These are phyloP conservation scores for Ogataea dorogensis DNA, from an alignment of 805 yeast genomes.

Conservation along the genomic window DNA sequence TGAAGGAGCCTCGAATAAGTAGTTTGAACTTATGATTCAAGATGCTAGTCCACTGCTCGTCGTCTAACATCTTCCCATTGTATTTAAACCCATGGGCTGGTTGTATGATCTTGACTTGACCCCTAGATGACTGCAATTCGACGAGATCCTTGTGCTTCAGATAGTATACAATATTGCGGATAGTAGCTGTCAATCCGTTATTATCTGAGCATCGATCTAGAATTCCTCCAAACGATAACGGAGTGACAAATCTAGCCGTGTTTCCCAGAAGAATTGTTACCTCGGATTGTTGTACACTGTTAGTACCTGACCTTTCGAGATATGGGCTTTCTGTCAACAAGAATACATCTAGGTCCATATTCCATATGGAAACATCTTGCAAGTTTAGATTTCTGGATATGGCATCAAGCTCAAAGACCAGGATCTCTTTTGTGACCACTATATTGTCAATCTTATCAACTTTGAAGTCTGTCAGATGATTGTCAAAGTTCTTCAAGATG, in stretches of 20 bases:
- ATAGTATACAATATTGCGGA: constrained; percentile 23
- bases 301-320: constrained; percentile 8
- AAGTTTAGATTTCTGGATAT: constrained; percentile 28
- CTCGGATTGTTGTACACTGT: constrained; percentile 21
- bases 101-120: constrained; percentile 32
- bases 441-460: constrained; percentile 28
- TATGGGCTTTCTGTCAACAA: constrained; percentile 26
- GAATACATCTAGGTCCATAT: constrained; percentile 35
- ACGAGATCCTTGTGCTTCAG: constrained; percentile 23
- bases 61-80: constrained; percentile 23
- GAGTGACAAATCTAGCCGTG: constrained; percentile 30
- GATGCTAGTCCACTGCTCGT: constrained; percentile 32
- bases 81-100: constrained; percentile 31
- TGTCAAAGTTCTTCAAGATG: constrained; percentile 29
- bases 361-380: constrained; percentile 33
- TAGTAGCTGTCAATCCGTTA: constrained; percentile 9
- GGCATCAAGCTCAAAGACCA: constrained; percentile 33
- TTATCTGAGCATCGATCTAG: constrained; percentile 15
- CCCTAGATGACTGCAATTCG: constrained; percentile 17
- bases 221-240: constrained; percentile 31
- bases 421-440: constrained; percentile 32
- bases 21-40: constrained; percentile 29
- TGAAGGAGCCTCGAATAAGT: constrained; percentile 34
- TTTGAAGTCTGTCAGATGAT: constrained; percentile 26
- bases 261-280: constrained; percentile 35